Evolutionary conservation across 805 yeast genomes (phyloP), one percentile per base, ranked within the genome.

Genomic region (Wickerhamomyces mucosus): DNA sequence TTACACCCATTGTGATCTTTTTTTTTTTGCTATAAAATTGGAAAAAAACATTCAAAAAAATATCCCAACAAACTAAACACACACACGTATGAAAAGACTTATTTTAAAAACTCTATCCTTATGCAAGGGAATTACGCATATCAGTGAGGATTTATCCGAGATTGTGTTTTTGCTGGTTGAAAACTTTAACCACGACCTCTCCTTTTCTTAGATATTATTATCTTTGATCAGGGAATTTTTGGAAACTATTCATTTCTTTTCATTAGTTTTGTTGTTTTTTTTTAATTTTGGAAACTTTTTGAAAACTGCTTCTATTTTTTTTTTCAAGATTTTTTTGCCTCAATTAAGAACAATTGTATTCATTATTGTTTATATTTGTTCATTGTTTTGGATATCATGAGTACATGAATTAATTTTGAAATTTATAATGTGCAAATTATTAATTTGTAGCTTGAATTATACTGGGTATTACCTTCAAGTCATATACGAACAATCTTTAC

Each of bases 61-160:
- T 11, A 8, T 19, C 11, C 21, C 21, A 8, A 8, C 8, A 19
- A 11, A 19, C 21, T 11, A 19, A 8, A 8, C 21, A 8, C 21
- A 19, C 21, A 19, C 8, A 11, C 8, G 8, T 11, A 19, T 8
- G 11, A 19, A 19, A 11, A 19, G 9, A 22, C 25, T 22, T 7
- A 10, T n/a, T 16, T 21, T 15, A 6, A 21, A 8, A 45, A 65
- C 68, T 58, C 59, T 67, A 83, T 88, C 96, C 79, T 89, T 89
- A 85, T 89, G 97, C 98, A 81, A 80, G 98, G 97, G 97, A 95
- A 89, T 86, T 89, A 92, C 97, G 95, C 95, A 94, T 85, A 86
- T 89, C 97, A 88, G 95, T 89, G 98, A 89, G 97, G 98, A 92
- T 86, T 88, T 95, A 96, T 92, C 98, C 97, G 98, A 89, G 98